Conservation (phyloP, 2,329 filamentous ascomycete species). For the Neopestalotiopsis sp. region DNA sequence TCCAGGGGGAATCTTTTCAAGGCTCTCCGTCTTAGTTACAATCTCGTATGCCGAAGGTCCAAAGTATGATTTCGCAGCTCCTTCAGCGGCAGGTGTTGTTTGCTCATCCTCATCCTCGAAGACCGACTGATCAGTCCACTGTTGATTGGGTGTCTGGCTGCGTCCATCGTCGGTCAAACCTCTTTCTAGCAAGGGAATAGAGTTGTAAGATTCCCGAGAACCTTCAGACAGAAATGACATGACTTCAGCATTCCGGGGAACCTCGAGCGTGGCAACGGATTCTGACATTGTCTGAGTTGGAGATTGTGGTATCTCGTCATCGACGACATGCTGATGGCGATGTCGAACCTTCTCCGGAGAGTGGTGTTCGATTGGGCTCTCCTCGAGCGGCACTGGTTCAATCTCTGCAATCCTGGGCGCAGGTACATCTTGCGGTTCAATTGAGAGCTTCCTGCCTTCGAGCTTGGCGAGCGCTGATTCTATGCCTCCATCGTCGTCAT, state of each 20-base stretch:
- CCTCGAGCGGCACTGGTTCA: conserved; percentile 21
- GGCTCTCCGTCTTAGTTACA: conserved; percentile 57
- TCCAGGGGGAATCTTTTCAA: conserved; percentile 47
- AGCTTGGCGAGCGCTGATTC: conserved; percentile 92
- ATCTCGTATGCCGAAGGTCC: conserved; percentile 51
- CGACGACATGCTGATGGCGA: conserved; percentile 49
- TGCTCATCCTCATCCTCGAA: conserved; percentile 48
- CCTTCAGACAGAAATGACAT: conserved; percentile 61
- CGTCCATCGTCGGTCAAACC: conserved; percentile 59
- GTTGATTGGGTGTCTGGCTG: conserved; percentile 44
- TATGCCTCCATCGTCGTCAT: conserved; percentile 80
- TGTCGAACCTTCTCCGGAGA: conserved; percentile 50
- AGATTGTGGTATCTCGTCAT: conserved; percentile 40
- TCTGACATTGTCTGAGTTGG: conserved; percentile 17
- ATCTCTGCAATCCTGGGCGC: conserved; percentile 26
- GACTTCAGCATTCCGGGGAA: conserved; percentile 39
- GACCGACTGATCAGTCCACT: conserved; percentile 62
- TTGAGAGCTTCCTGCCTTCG: conserved; percentile 67
- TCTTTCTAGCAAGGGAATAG: conserved; percentile 76
- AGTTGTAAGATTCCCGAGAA: conserved; percentile 77
- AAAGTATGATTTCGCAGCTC: background rate
- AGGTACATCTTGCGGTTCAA: conserved; percentile 38
- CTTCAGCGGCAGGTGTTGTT: conserved; percentile 21
- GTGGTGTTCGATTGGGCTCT: conserved; percentile 30
- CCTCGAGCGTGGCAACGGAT: conserved; percentile 22